A percentile compares a stretch with the other conserved stretches of the same genome.
These are phyloP conservation scores for Marchantia polymorpha DNA, from an alignment of 225 moss, liverwort and hornwort genomes.

Conservation along the genomic window DNA sequence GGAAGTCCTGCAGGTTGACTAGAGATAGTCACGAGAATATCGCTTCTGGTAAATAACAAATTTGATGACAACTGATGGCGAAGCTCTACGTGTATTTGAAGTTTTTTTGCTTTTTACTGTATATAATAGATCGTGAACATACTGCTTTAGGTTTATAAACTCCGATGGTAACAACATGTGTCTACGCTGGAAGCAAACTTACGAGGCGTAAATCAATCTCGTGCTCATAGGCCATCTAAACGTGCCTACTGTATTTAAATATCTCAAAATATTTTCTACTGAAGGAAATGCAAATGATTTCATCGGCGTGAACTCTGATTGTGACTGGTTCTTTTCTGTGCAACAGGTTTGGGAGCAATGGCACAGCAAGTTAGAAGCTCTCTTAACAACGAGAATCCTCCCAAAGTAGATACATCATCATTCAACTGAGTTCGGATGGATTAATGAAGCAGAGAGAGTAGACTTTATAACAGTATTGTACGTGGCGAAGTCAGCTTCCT, in stretches of 20 bases:
- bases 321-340: not conserved
- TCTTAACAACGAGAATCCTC: constrained; percentile 36
- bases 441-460: constrained; percentile 29
- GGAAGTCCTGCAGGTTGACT: constrained; percentile 66
- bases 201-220: no score
- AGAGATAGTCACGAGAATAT: constrained; percentile 60
- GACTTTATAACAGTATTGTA: not conserved
- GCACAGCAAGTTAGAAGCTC: constrained; percentile 56
- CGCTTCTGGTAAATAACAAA: constrained; percentile 76
- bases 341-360: constrained; percentile 65
- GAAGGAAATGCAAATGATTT: no score
- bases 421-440: constrained; percentile 40
- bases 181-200: no score
- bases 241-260: no score
- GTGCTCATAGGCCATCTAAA: no score
- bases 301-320: not conserved
- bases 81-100: constrained; percentile 54
- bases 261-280: no score
- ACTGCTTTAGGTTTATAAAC: no score
- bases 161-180: no score
- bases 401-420: constrained; percentile 30
- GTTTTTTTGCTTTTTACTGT: no score
- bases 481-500: constrained; percentile 6
- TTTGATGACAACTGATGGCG: constrained; percentile 78
- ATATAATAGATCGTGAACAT: no score